Conservation (phyloP, 1,139 yeast genomes). For the Saccharomycopsis hybrid region DNA sequence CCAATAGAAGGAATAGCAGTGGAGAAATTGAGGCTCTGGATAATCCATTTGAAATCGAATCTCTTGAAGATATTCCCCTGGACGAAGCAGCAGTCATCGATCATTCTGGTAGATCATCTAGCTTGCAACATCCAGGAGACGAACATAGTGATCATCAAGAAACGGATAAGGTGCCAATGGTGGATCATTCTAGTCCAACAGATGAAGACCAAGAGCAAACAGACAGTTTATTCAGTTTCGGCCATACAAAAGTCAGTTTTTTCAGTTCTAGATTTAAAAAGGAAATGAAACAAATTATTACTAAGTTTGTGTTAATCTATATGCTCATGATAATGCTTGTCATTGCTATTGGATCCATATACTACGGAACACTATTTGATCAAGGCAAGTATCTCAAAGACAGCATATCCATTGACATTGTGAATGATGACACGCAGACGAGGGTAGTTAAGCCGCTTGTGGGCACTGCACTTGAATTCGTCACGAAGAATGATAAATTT, state of each 20-base stretch:
- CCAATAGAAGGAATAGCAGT: not conserved
- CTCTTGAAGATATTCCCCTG: not conserved
- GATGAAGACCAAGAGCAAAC: not conserved
- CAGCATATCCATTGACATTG: constrained; percentile 11
- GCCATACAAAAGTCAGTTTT: constrained; percentile 11
- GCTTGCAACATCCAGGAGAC: not conserved
- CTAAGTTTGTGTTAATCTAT: constrained; percentile 16
- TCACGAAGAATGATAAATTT: constrained; percentile 13
- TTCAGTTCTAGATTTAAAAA: constrained; percentile 14
- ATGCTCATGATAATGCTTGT: constrained; percentile 16
- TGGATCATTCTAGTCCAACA: not conserved
- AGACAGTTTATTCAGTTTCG: constrained; percentile 1
- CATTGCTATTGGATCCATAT: constrained; percentile 18
- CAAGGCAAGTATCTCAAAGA: constrained; percentile 9
- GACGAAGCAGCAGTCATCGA: not conserved
- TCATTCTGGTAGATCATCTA: not conserved
- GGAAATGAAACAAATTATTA: constrained; percentile 12
- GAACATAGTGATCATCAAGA: not conserved
- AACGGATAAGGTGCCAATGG: not conserved
- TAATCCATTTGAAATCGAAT: constrained; percentile 8
- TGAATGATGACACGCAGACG: constrained; percentile 14
- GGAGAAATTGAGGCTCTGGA: no score
- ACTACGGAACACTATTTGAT: constrained; percentile 15
- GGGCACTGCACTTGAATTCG: constrained; percentile 11
- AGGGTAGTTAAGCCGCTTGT: constrained; percentile 13